Percentiles rank a stretch among this genome's conserved stretches.
Evolutionary conservation across 179 eudicot genomes (phyloP).

Genomic region (Silene noctiflora): DNA sequence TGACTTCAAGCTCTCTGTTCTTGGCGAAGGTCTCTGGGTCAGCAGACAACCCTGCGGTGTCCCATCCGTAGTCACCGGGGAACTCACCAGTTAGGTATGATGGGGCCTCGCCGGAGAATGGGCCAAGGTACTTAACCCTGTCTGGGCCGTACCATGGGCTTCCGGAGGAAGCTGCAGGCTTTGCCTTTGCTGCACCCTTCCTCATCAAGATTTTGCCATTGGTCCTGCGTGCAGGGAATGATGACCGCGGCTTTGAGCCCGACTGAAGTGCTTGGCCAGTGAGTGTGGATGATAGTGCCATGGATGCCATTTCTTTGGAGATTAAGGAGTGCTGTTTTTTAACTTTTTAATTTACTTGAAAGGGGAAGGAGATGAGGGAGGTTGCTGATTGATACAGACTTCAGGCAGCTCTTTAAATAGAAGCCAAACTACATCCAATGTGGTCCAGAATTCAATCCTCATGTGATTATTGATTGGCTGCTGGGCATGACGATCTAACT

Average conservation of each 20-base stretch:
- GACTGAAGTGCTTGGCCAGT: conserved; percentile 14
- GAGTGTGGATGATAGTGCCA: conserved; percentile 18
- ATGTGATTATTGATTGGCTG: conserved; percentile 1
- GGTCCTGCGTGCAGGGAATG: conserved; percentile 5
- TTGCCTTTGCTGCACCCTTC: conserved; percentile 4
- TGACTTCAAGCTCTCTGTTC: conserved; percentile 38
- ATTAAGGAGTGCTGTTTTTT: background rate
- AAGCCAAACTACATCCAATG: background rate
- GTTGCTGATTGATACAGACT: conserved; percentile 6
- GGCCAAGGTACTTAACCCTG: conserved; percentile 67
- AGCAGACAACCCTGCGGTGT: conserved; percentile 39
- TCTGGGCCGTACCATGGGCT: conserved; percentile 86
- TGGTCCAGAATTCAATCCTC: conserved; percentile 15
- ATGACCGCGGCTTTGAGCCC: conserved; percentile 5
- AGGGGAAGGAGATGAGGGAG: background rate
- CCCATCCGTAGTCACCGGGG: conserved; percentile 53
- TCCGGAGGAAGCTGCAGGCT: conserved; percentile 34
- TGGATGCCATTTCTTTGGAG: conserved; percentile 18
- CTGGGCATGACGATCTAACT: background rate
- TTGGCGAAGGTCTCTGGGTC: conserved; percentile 35
- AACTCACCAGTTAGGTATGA: conserved; percentile 62
- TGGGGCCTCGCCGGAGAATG: conserved; percentile 64
- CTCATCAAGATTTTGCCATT: conserved; percentile 12
- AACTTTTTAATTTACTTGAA: background rate
- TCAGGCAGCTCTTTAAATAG: background rate